Base-by-base conservation (phyloP, 179 eudicot species). In the Camellia oleifera region DNA sequence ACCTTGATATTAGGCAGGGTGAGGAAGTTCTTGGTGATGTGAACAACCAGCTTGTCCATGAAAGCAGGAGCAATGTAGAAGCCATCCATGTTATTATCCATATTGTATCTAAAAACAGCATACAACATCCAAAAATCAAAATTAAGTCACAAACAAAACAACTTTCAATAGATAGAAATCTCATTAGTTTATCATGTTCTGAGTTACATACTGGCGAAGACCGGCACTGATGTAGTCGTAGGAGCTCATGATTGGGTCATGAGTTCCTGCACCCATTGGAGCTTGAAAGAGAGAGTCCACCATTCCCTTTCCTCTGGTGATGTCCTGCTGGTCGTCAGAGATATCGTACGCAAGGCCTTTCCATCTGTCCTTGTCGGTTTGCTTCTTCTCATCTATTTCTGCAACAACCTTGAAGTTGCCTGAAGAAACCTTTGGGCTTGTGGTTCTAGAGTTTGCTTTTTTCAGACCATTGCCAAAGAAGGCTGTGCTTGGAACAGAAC, bases 41-140 rank as follows among this genome's bases (percentile, higher is more conserved):
- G 98, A 76, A 93, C 91, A 74, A 89, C 85, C 44, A 93, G 87
- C 91, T 94, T 94, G 92, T 94, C 96, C 98, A 92, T 88, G 88
- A 94, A 94, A 18, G 97, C 92, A 2, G 95, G 98, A 40, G 98
- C 98, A 74, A 94, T 94, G 85, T 94, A 94, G 60, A 84, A 84
- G 14, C 94, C 92, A 84, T 88, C 90, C 82, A 91, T 75, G 40
- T 23, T 91, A 78, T 94, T 94, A 88, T 94, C 98, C 70, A 94
- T 15, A 44, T 77, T 67, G 82, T 87, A 90, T 67, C 92, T 90
- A 53, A 63, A 4, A 64, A 69, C 53, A 62, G 2, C 15, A 67
- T 3, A n/a, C n/a, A 77, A 66, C 13, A 26, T 14, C 46, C 46
- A 13, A 26, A 15, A 1, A 53, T 53, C 74, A 77, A 40, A 53